A percentile compares a stretch with the other conserved stretches of the same genome.
These are phyloP conservation scores for Pachyrhizus erosus DNA, from an alignment of 306 rosid species.

Conservation along the genomic window DNA sequence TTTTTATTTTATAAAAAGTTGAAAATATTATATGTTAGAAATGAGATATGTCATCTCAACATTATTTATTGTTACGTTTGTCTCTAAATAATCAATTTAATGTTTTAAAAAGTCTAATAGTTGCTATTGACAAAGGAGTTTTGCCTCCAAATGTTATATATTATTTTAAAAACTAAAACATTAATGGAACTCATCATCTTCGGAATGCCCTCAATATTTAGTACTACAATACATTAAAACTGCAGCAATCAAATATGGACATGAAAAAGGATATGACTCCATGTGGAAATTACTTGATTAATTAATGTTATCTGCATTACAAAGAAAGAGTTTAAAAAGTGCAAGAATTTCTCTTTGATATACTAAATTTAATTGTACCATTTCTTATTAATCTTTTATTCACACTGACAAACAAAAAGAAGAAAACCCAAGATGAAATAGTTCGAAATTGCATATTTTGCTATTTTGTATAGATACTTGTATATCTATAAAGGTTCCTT, in stretches of 20 bases:
- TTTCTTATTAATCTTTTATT: not conserved
- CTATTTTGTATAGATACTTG: not conserved
- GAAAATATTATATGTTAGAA: no score
- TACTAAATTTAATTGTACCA: not conserved
- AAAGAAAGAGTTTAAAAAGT: not conserved
- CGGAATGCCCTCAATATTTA: not conserved
- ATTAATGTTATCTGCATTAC: not conserved
- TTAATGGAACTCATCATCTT: no score
- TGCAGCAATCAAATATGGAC: not conserved
- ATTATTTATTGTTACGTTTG: no score
- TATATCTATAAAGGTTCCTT: not conserved
- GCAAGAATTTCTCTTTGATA: not conserved
- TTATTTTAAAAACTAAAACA: no score
- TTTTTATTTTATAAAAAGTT: no score
- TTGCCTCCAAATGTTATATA: no score
- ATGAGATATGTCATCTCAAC: no score
- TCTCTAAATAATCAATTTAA: no score
- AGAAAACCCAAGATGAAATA: not conserved
- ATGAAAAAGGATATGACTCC: no score
- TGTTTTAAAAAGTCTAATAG: no score
- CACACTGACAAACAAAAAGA: not conserved
- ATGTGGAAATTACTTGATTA: not conserved
- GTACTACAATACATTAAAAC: not conserved
- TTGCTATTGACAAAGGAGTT: no score
- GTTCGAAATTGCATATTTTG: not conserved